Conservation (phyloP, 768 basidiomycete species). For the Suillus decipiens region DNA sequence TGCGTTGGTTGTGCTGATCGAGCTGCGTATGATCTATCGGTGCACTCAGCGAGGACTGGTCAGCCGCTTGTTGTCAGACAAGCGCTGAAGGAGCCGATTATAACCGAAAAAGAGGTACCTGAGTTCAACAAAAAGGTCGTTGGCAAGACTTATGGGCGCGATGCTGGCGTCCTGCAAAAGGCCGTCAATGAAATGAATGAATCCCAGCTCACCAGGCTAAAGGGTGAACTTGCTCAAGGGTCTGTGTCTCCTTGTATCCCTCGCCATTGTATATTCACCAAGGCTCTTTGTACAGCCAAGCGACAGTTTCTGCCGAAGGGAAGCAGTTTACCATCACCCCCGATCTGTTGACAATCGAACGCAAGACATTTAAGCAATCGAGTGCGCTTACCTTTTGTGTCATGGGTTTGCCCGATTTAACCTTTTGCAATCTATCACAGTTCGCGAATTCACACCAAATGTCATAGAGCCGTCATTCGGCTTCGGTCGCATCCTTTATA, state of each 20-base stretch:
- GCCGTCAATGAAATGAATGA: slow-evolving; percentile 68
- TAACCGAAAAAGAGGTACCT: slow-evolving; percentile 76
- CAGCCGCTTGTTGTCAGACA: slow-evolving; percentile 84
- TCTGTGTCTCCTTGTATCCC: slow-evolving; percentile 27
- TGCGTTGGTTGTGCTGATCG: slow-evolving; percentile 99
- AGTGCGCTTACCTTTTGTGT: slow-evolving; percentile 46
- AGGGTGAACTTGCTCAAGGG: slow-evolving; percentile 76
- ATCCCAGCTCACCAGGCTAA: slow-evolving; percentile 60
- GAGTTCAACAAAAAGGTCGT: slow-evolving; percentile 87
- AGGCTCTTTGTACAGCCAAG: slow-evolving; percentile 40
- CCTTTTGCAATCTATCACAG: slow-evolving; percentile 41
- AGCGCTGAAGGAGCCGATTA: slow-evolving; percentile 80
- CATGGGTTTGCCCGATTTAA: slow-evolving; percentile 20
- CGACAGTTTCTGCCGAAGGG: slow-evolving; percentile 61
- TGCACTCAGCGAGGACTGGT: slow-evolving; percentile 85
- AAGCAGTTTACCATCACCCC: slow-evolving; percentile 70
- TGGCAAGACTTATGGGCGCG: slow-evolving; percentile 87
- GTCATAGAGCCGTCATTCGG: slow-evolving; percentile 99
- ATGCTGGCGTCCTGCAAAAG: slow-evolving; percentile 67
- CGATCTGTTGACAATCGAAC: slow-evolving; percentile 75
- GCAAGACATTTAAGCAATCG: slow-evolving; percentile 85
- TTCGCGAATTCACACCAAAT: slow-evolving; percentile 94
- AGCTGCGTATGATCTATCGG: slow-evolving; percentile 93
- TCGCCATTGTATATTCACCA: neutral
- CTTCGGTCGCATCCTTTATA: slow-evolving; percentile 93